Percentiles rank a stretch among this genome's conserved stretches.
These are phyloP conservation scores for Diospyros lotus DNA, from an alignment of 148 eudicot species.

Conservation along the genomic window DNA sequence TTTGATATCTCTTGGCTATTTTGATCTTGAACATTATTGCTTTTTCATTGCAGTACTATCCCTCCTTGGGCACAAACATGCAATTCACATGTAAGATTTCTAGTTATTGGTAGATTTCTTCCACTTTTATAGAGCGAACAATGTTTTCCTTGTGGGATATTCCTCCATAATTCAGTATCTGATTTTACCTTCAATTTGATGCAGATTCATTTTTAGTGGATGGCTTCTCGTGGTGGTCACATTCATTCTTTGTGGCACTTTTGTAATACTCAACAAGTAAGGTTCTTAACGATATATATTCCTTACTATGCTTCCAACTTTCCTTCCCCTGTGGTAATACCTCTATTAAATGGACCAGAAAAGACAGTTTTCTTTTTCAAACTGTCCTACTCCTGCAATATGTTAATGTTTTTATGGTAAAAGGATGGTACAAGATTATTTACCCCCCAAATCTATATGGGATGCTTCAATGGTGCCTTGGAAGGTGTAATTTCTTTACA, in stretches of 20 bases:
- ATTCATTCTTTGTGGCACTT: conserved; percentile 82
- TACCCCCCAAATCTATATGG: too few relatives aligned
- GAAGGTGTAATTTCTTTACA: neutral
- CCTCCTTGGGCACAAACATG: conserved; percentile 56
- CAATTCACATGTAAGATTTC: conserved; percentile 67
- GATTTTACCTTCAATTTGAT: conserved; percentile 16
- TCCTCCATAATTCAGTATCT: conserved; percentile 2
- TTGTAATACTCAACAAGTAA: conserved; percentile 79
- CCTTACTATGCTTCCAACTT: neutral
- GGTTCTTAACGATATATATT: conserved; percentile 8
- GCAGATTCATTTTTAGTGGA: conserved; percentile 87
- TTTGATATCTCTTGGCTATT: neutral
- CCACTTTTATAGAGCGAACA: neutral
- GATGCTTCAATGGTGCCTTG: neutral
- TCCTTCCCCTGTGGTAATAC: conserved; percentile 3
- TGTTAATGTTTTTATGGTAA: neutral
- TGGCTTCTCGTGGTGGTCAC: conserved; percentile 88
- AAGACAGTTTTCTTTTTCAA: neutral
- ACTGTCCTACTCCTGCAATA: neutral
- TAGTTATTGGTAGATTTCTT: neutral
- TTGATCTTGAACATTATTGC: neutral
- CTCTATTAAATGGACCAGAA: neutral
- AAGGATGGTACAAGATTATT: too few relatives aligned
- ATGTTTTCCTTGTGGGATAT: neutral
- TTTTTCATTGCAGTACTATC: conserved; percentile 58